Percentiles rank a stretch among this genome's conserved stretches.
phyloP scores from a whole-genome alignment of 495 filamentous ascomycete species.

The Aspergillus haitiensis region DNA sequence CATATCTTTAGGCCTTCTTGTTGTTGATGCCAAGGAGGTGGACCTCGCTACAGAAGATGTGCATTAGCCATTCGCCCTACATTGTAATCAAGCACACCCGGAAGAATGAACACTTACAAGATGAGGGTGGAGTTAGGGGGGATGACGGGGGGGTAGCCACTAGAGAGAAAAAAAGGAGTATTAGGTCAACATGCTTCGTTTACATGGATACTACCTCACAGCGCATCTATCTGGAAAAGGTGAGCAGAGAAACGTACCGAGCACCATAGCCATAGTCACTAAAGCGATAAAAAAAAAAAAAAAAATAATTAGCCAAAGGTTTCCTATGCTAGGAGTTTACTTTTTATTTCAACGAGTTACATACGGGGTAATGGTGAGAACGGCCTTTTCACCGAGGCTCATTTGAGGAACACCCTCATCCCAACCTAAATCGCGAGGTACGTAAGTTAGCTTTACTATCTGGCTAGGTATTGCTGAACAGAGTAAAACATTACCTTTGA shows the following conservation, averaged over 20 bases:
- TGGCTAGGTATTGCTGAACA: neutral
- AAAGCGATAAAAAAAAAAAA: too few relatives aligned
- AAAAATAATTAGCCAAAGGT: constrained; percentile 27
- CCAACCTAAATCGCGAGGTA: constrained; percentile 59
- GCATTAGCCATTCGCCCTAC: neutral
- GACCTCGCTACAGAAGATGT: constrained; percentile 32
- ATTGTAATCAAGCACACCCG: constrained; percentile 12
- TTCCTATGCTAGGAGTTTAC: neutral
- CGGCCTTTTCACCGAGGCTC: constrained; percentile 78
- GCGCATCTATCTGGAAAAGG: neutral
- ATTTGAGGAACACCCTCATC: constrained; percentile 80
- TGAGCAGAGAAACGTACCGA: constrained; percentile 50
- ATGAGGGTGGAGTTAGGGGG: constrained; percentile 47
- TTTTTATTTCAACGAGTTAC: constrained; percentile 24
- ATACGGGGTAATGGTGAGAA: constrained; percentile 74
- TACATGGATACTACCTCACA: too few relatives aligned
- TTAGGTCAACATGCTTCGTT: constrained; percentile 1
- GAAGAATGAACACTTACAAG: constrained; percentile 46
- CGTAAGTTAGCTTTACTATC: neutral
- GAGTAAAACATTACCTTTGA: constrained; percentile 57
- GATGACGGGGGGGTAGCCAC: constrained; percentile 67
- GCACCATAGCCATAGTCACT: constrained; percentile 80
- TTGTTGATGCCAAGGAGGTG: constrained; percentile 44
- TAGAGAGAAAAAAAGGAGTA: constrained; percentile 28
- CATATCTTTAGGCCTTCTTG: neutral